These are phyloP conservation scores for Lachancea quebecensis DNA, from an alignment of 805 yeast genomes.

Conservation along the genomic window DNA sequence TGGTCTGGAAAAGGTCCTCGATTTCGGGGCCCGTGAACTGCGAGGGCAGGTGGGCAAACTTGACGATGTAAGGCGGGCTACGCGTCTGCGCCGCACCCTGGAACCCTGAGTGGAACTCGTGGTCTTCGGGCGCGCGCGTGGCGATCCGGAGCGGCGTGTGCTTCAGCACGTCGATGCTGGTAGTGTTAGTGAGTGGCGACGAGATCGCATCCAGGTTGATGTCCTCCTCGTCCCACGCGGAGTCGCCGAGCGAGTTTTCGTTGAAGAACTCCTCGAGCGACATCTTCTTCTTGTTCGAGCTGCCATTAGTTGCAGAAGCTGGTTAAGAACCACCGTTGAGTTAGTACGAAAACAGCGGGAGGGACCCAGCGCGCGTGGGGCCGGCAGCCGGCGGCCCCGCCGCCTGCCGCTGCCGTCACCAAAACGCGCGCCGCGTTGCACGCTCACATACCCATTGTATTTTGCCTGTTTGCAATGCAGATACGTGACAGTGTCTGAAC, in stretches of 20 bases:
- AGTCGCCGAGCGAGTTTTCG: conserved; percentile 35
- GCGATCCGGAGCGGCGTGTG: conserved; percentile 9
- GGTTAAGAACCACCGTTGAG: background rate
- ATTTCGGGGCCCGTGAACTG: conserved; percentile 43
- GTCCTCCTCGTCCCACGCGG: conserved; percentile 32
- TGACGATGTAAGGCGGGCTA: conserved; percentile 59
- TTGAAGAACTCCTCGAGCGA: conserved; percentile 40
- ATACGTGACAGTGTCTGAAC: no score
- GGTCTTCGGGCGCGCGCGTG: conserved; percentile 7
- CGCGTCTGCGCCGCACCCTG: conserved; percentile 7
- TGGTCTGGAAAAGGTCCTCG: conserved; percentile 54
- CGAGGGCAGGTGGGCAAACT: conserved; percentile 54
- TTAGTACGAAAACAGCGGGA: background rate
- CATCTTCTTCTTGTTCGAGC: conserved; percentile 35
- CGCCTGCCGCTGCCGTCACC: no score
- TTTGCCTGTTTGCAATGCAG: background rate
- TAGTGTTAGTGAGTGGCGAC: conserved; percentile 24
- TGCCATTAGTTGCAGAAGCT: conserved; percentile 7
- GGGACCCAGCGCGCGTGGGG: no score
- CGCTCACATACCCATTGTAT: conserved; percentile 7
- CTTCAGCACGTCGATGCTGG: conserved; percentile 27
- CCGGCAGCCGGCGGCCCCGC: no score
- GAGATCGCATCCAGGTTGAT: conserved; percentile 27
- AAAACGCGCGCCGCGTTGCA: background rate
- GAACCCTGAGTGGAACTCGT: conserved; percentile 1